These are phyloP conservation scores for Rhizopus delemar DNA, from an alignment of 371 early-diverging fungal species.

Conservation along the genomic window DNA sequence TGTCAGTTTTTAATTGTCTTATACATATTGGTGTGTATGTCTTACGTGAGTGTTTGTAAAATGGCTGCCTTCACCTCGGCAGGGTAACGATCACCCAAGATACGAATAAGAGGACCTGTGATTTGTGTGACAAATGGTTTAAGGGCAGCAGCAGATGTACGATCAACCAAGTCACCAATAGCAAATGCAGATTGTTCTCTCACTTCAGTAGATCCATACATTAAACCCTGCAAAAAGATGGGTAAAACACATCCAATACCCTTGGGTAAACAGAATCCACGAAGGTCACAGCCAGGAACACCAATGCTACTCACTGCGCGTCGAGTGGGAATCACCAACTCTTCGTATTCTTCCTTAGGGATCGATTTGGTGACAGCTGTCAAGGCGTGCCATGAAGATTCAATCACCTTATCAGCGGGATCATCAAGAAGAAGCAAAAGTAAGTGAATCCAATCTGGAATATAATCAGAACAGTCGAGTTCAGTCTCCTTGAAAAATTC, in stretches of 20 bases:
- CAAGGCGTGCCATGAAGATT: constrained; percentile 78
- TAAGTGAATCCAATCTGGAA: constrained; percentile 81
- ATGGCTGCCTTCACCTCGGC: constrained; percentile 91
- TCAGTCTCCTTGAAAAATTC: constrained; percentile 72
- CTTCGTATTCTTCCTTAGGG: constrained; percentile 82
- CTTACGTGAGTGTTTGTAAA: constrained; percentile 75
- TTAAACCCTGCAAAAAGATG: constrained; percentile 91
- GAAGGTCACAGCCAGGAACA: constrained; percentile 67
- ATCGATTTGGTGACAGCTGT: constrained; percentile 79
- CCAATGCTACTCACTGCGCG: constrained; percentile 66
- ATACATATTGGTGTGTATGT: not conserved
- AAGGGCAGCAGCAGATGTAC: constrained; percentile 76
- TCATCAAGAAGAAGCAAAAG: constrained; percentile 73
- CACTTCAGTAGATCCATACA: constrained; percentile 82
- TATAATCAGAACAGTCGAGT: constrained; percentile 67
- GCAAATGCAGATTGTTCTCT: constrained; percentile 88
- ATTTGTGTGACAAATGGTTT: constrained; percentile 92
- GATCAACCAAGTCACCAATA: constrained; percentile 77
- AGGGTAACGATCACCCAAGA: constrained; percentile 93
- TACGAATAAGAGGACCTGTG: constrained; percentile 96
- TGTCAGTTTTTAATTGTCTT: not conserved
- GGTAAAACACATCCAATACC: constrained; percentile 89
- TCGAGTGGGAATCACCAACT: constrained; percentile 72
- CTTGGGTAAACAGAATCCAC: constrained; percentile 91
- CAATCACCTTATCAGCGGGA: constrained; percentile 59